Evolutionary conservation across 176 grass and related monocot genomes (phyloP).

Genomic region (Calamus simplicifolius): DNA sequence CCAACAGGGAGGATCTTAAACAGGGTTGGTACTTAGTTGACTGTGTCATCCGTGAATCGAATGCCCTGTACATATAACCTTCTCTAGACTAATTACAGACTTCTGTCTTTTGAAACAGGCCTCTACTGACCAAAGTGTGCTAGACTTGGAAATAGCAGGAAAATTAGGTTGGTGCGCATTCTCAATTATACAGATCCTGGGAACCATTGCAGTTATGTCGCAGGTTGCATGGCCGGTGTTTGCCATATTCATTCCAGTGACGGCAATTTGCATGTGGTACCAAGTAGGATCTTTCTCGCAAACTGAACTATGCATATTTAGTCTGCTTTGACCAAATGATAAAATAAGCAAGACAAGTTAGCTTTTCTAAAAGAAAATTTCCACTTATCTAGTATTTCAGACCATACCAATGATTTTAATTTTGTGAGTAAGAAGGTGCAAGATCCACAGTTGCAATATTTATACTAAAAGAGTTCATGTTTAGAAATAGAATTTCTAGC

Average conservation of each 20-base stretch:
- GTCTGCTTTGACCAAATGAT: neutral
- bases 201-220: constrained; percentile 86
- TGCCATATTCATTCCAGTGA: constrained; percentile 85
- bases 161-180: constrained; percentile 78
- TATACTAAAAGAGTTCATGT: too few relatives aligned
- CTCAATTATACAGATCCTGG: constrained; percentile 75
- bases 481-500: constrained; percentile 16
- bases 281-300: constrained; percentile 51
- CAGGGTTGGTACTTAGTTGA: constrained; percentile 45
- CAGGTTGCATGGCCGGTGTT: constrained; percentile 98
- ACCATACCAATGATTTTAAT: too few relatives aligned
- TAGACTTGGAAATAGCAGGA: constrained; percentile 70
- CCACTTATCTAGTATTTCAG: too few relatives aligned
- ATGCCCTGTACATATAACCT: neutral
- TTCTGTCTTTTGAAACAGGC: constrained; percentile 32
- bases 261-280: constrained; percentile 48
- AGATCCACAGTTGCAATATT: too few relatives aligned
- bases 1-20: constrained; percentile 95
- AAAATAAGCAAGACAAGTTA: too few relatives aligned
- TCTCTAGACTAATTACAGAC: constrained; percentile 7
- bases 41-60: neutral
- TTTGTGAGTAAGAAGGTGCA: too few relatives aligned
- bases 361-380: too few relatives aligned
- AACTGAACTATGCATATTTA: neutral
- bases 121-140: constrained; percentile 84